Evolutionary conservation across 768 basidiomycete genomes (phyloP).

Genomic region (Tephrocybe sp.): DNA sequence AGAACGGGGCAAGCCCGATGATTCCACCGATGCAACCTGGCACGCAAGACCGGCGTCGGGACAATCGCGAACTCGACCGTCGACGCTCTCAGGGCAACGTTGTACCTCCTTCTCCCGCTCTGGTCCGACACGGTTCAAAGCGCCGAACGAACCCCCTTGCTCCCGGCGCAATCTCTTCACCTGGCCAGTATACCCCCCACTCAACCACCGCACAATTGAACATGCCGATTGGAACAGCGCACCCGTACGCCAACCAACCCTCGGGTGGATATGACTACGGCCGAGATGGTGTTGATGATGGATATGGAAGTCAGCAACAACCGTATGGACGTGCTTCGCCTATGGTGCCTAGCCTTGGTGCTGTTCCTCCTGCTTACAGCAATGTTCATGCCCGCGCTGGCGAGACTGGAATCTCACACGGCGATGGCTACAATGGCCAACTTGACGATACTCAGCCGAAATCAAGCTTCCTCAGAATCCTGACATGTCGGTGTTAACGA

Average conservation of each 20-base stretch:
- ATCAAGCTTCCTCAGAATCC: slow-evolving; percentile 60
- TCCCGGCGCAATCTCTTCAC: slow-evolving; percentile 44
- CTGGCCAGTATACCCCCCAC: slow-evolving; percentile 67
- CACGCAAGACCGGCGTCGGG: slow-evolving; percentile 59
- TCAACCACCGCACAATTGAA: slow-evolving; percentile 76
- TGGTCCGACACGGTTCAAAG: slow-evolving; percentile 77
- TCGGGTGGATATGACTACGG: slow-evolving; percentile 62
- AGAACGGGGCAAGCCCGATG: slow-evolving; percentile 63
- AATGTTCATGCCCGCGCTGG: slow-evolving; percentile 70
- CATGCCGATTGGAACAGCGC: slow-evolving; percentile 60
- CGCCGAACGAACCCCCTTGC: slow-evolving; percentile 60
- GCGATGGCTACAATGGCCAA: slow-evolving; percentile 56
- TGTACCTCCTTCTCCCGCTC: slow-evolving; percentile 73
- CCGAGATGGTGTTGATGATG: slow-evolving; percentile 51
- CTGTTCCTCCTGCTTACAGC: slow-evolving; percentile 72
- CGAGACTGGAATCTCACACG: slow-evolving; percentile 65
- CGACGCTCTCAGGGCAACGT: slow-evolving; percentile 61
- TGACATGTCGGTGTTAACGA: slow-evolving; percentile 76
- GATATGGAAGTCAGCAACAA: slow-evolving; percentile 52
- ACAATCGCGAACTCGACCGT: slow-evolving; percentile 61
- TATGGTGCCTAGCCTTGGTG: slow-evolving; percentile 72
- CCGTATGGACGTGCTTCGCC: slow-evolving; percentile 77
- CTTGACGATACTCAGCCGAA: slow-evolving; percentile 54
- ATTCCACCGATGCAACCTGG: slow-evolving; percentile 60
- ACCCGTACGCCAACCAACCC: slow-evolving; percentile 67